phyloP scores from a whole-genome alignment of 495 filamentous ascomycete species.

The Tetracladium marchalianum region DNA sequence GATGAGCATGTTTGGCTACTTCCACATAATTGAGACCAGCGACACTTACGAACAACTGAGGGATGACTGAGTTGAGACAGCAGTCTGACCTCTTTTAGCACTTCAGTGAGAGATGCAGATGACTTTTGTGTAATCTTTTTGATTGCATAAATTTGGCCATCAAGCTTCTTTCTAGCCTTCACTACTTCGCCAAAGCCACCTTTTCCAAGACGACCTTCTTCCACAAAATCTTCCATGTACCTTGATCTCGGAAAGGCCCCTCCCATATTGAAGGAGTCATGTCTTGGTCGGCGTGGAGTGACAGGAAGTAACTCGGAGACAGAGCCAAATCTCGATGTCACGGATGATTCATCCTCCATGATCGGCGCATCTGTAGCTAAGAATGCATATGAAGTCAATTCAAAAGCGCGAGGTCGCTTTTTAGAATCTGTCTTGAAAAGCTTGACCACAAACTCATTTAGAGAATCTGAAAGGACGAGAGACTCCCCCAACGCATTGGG shows the following conservation, averaged over 20 bases:
- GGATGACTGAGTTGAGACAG: constrained; percentile 90
- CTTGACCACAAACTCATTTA: constrained; percentile 69
- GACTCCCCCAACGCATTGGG: constrained; percentile 59
- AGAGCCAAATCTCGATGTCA: constrained; percentile 28
- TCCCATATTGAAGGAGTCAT: constrained; percentile 37
- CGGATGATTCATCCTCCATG: constrained; percentile 30
- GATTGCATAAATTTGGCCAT: constrained; percentile 87
- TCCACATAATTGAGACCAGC: not conserved
- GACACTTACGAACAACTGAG: constrained; percentile 64
- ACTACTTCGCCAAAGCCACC: constrained; percentile 98
- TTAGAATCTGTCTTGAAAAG: constrained; percentile 76
- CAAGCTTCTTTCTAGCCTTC: constrained; percentile 85
- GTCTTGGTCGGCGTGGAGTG: constrained; percentile 31
- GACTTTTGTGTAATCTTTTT: constrained; percentile 90
- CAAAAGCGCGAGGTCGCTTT: constrained; percentile 81
- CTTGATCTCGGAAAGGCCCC: constrained; percentile 48
- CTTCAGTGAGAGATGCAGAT: constrained; percentile 67
- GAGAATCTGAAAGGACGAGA: constrained; percentile 52
- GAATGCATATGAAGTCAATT: constrained; percentile 83
- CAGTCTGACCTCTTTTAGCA: constrained; percentile 84
- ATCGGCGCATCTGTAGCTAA: constrained; percentile 52
- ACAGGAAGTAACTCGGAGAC: constrained; percentile 22
- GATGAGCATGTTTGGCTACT: not conserved
- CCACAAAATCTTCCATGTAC: constrained; percentile 81
- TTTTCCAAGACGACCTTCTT: constrained; percentile 79